phyloP scores from a whole-genome alignment of 345 rosid genomes.

The Limnanthes douglasii region DNA sequence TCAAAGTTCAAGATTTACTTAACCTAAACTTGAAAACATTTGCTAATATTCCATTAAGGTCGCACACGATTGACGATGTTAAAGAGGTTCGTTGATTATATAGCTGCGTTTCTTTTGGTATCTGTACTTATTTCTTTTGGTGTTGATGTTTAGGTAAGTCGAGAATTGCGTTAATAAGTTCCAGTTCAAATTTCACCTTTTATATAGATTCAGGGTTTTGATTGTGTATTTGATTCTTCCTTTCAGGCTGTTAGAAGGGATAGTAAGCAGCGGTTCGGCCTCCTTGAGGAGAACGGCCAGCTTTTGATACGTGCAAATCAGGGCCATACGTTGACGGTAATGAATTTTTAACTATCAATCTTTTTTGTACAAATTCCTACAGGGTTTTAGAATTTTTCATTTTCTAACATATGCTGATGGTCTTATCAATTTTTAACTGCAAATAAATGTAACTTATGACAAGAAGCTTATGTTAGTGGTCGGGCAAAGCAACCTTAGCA shows the following conservation, averaged over 20 bases:
- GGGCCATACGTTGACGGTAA: constrained; percentile 74
- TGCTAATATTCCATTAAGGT: constrained; percentile 47
- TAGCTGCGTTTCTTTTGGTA: not conserved
- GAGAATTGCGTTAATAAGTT: not conserved
- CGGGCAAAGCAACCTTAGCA: too few relatives aligned
- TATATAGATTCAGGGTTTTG: too few relatives aligned
- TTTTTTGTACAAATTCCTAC: too few relatives aligned
- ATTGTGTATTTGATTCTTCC: constrained; percentile 4
- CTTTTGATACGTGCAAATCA: constrained; percentile 84
- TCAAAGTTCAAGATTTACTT: constrained; percentile 60
- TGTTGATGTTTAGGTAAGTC: not conserved
- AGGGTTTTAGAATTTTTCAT: too few relatives aligned
- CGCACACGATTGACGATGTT: constrained; percentile 62
- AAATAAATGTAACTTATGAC: too few relatives aligned
- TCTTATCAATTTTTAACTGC: too few relatives aligned
- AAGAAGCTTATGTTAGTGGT: too few relatives aligned
- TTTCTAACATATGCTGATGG: too few relatives aligned
- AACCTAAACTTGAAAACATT: constrained; percentile 53
- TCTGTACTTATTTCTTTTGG: not conserved
- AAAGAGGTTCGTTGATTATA: constrained; percentile 37
- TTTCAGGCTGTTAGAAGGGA: constrained; percentile 70
- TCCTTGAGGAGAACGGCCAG: constrained; percentile 61
- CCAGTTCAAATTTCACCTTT: too few relatives aligned
- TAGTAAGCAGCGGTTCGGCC: constrained; percentile 74
- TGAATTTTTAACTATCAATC: too few relatives aligned